These are phyloP conservation scores for Amanita molliuscula DNA, from an alignment of 768 basidiomycete species.

Conservation along the genomic window DNA sequence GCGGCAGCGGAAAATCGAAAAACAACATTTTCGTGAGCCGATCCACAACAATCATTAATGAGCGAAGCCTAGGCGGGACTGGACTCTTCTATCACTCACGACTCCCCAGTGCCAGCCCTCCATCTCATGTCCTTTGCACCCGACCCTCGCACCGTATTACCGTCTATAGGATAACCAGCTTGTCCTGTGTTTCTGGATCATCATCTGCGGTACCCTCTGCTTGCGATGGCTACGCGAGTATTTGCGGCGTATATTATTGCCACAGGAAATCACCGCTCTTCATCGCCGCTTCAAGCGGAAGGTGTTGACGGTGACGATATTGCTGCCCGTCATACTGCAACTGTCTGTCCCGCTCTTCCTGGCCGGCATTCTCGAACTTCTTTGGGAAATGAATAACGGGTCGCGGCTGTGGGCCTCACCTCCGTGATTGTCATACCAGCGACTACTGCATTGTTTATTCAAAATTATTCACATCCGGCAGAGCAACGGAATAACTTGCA, in stretches of 20 bases:
- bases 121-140: too few species aligned
- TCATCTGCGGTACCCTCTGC: not conserved
- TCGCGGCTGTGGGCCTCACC: not conserved
- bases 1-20: not conserved
- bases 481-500: not conserved
- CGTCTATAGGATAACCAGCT: too few species aligned
- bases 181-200: not conserved
- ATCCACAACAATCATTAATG: not conserved
- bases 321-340: too few species aligned
- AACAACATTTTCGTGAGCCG: not conserved
- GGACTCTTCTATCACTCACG: not conserved
- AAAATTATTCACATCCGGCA: too few species aligned
- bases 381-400: not conserved
- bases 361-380: not conserved
- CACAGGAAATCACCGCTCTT: not conserved
- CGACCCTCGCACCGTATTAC: too few species aligned
- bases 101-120: too few species aligned
- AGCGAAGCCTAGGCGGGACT: not conserved
- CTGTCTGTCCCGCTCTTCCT: not conserved
- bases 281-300: not conserved
- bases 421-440: not conserved
- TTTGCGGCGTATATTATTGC: not conserved
- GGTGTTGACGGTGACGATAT: not conserved
- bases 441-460: not conserved
- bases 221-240: not conserved